Evolutionary conservation across 1,139 yeast genomes (phyloP), one percentile per base, ranked within the genome.

Genomic region (Geotrichum europaeum): DNA sequence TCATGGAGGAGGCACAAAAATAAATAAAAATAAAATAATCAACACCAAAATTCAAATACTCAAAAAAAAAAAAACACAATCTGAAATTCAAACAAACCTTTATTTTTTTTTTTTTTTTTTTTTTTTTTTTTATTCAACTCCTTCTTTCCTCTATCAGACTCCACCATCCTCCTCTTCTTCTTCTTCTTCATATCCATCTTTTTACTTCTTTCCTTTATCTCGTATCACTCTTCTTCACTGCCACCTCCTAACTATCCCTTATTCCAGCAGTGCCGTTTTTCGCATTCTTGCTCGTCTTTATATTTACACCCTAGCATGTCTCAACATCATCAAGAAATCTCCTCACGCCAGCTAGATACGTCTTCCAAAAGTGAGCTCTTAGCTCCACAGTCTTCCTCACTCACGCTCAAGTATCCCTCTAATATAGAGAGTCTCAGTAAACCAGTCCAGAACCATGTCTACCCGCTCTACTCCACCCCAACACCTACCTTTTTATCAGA

Each of bases 381-480:
- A n/a, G 20, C 9, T 15, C 13, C 47, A 4, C 51, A 25, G 51
- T 53, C 60, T 45, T 47, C 60, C 24, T 58, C 60, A 4, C 20
- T 51, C 2, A 36, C 50, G 6, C 51, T 59, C 20, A 22, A 53
- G n/a, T 28, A 49, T 10, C 22, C 56, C 12, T 43, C 43, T 18
- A 56, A 49, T 5, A 49, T 59, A 7, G 43, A 30, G 28, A 36
- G 25, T 30, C 56, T 59, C 34, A 45, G 52, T 18, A 36, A 49
- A 9, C 45, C 52, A 51, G 51, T 34, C 47, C 58, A 53, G 28
- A 49, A 51, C 28, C 51, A 58, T 12, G n/a, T 55, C 51, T 59
- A 59, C 43, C 61, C 61, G 25, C 53, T 59, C 12, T 59, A 59
- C 51, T 51, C 55, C 10, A 32, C 34, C 22, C 50, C 40, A 25